These are phyloP conservation scores for Globisporangium middletonii DNA, from an alignment of 352 stramenopile species.

Conservation along the genomic window DNA sequence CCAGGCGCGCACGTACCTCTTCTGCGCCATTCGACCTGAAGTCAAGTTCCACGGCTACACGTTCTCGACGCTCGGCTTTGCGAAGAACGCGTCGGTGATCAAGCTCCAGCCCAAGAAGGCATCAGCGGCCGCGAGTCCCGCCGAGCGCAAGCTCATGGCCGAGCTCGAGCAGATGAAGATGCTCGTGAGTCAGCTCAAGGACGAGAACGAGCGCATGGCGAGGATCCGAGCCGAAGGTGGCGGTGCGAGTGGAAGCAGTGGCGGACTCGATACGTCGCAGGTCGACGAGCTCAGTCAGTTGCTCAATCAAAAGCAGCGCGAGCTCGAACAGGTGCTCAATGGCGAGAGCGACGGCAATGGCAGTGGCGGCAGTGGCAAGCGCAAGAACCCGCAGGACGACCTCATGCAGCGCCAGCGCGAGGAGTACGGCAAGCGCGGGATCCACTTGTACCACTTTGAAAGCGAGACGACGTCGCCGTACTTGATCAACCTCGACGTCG, in stretches of 20 bases:
- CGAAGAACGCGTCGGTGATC: constrained; percentile 93
- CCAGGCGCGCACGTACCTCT: constrained; percentile 90
- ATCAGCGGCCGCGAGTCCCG: constrained; percentile 80
- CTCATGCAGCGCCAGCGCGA: constrained; percentile 84
- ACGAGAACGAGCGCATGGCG: constrained; percentile 77
- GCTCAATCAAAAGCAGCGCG: constrained; percentile 62
- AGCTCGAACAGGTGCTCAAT: constrained; percentile 62
- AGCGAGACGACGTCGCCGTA: constrained; percentile 77
- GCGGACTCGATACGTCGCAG: constrained; percentile 18
- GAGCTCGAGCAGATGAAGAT: constrained; percentile 93
- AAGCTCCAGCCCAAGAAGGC: constrained; percentile 95
- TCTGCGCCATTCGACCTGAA: constrained; percentile 91
- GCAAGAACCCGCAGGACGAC: constrained; percentile 69
- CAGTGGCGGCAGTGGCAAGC: constrained; percentile 17
- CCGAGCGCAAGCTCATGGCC: constrained; percentile 91
- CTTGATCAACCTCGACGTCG: constrained; percentile 92
- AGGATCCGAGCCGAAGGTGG: constrained; percentile 34
- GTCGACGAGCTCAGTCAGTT: constrained; percentile 63
- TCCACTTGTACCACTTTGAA: constrained; percentile 88
- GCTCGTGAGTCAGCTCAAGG: constrained; percentile 75
- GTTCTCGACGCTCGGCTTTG: constrained; percentile 92
- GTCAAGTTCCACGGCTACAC: constrained; percentile 92
- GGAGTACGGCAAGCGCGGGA: constrained; percentile 89
- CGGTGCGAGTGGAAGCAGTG: constrained; percentile 9
- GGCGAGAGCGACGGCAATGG: constrained; percentile 37